Base-by-base conservation (phyloP, 108 stramenopile genomes). In the Thalassiosira profunda region DNA sequence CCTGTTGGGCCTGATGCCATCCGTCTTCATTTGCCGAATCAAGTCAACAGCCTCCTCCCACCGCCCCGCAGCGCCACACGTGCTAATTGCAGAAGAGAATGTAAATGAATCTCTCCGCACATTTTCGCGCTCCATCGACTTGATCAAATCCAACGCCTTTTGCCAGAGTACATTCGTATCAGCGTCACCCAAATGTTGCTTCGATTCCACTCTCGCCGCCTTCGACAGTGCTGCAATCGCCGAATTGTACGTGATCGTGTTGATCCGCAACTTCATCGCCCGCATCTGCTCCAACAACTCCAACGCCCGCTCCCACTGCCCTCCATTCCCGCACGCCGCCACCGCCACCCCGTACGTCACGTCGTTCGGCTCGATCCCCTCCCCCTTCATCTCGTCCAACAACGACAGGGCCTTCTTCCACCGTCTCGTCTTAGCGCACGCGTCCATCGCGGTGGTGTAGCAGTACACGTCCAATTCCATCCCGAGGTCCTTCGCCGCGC, bases 381-480 rank as follows among this genome's bases (percentile, higher is more conserved):
- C 79, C 47, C 74, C 58, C 73, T 72, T 59, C 92, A 94, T 94
- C 62, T 90, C 89, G 54, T 87, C 86, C 28, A 94, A 58, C 42
- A 94, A 44, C 12, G 63, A 55, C 44, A 94, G 47, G 9, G 92
- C 89, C 53, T 63, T 74, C 51, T 74, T 74, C 86, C 86, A 89
- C 58, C 62, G 42, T 44, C 61, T 78, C 4, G 67, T 86, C 58
- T 88, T 87, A 40, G 87, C 86, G 60, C 89, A 88, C 10, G 86
- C 87, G 69, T 94, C 89, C 42, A 94, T 94, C 4, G 82, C 87
- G 7, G 89, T 88, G 3, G 92, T 88, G 52, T 94, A 91, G 47
- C 70, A 83, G 63, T 90, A 87, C n/a, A 67, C 80, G 67, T 93
- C 92, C 26, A 86, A 51, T 11, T 73, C 65, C 1, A 87, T 51